Percentiles rank a stretch among this genome's conserved stretches.
Conservation (phyloP, 352 stramenopile species). For the Lagenidium sp. region DNA sequence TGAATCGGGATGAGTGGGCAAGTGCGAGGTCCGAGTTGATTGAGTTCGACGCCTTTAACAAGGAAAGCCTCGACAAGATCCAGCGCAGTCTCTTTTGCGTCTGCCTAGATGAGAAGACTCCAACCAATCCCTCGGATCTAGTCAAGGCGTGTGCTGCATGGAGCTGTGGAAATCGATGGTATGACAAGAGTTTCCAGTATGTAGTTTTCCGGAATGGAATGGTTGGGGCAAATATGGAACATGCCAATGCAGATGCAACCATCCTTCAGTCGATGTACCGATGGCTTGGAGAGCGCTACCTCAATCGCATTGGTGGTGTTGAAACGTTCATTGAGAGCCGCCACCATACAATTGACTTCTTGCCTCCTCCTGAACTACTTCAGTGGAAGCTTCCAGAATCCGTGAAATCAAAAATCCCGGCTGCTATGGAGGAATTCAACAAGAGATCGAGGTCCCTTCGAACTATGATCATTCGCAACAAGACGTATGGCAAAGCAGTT, state of each 20-base stretch:
- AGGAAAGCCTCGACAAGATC: slow-evolving; percentile 71
- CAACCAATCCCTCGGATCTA: slow-evolving; percentile 30
- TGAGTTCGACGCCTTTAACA: slow-evolving; percentile 26
- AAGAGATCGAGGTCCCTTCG: slow-evolving; percentile 62
- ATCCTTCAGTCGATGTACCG: slow-evolving; percentile 59
- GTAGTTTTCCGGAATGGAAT: slow-evolving; percentile 91
- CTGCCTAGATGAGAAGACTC: slow-evolving; percentile 72
- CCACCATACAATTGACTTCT: slow-evolving; percentile 36
- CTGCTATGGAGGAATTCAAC: slow-evolving; percentile 55
- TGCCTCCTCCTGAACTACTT: slow-evolving; percentile 47
- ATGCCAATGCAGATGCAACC: slow-evolving; percentile 94
- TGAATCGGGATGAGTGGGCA: slow-evolving; percentile 86
- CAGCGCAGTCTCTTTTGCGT: slow-evolving; percentile 86
- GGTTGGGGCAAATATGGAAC: slow-evolving; percentile 88
- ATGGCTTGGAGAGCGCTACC: slow-evolving; percentile 51
- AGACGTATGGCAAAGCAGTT: slow-evolving; percentile 69
- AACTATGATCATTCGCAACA: slow-evolving; percentile 71
- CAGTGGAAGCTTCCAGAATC: slow-evolving; percentile 35
- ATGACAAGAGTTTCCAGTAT: slow-evolving; percentile 95
- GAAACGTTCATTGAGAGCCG: slow-evolving; percentile 59
- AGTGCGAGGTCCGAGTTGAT: slow-evolving; percentile 61
- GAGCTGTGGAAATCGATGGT: slow-evolving; percentile 87
- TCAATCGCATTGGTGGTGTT: slow-evolving; percentile 47
- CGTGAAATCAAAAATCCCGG: slow-evolving; percentile 27
- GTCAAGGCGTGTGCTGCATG: slow-evolving; percentile 42